Conservation (phyloP, 1,284 basidiomycete genomes). For the Rhodotorula sp. region DNA sequence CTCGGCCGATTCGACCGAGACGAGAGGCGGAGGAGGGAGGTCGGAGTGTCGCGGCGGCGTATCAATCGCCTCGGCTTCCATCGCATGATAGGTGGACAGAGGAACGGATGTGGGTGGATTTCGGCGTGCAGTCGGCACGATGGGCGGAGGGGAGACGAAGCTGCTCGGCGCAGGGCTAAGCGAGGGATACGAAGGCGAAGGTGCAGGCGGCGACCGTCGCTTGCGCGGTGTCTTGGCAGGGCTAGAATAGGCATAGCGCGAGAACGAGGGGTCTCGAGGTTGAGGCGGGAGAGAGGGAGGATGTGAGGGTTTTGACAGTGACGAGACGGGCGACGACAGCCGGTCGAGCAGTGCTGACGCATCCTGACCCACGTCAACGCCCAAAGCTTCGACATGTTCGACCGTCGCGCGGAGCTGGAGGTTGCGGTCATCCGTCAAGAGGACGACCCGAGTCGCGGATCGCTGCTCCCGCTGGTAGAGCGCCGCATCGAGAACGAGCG, state of each 20-base stretch:
- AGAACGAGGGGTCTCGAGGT: neutral
- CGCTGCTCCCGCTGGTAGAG: conserved; percentile 7
- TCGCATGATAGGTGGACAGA: neutral
- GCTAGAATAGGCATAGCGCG: neutral
- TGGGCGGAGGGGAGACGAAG: neutral
- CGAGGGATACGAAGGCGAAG: neutral
- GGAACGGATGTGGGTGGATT: neutral
- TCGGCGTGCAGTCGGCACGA: neutral
- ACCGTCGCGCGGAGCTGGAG: conserved; percentile 25
- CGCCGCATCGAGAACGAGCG: conserved; percentile 33
- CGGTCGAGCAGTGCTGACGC: conserved; percentile 3
- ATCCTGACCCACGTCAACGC: neutral
- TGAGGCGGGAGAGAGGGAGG: neutral
- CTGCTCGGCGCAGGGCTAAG: neutral
- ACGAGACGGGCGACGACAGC: neutral
- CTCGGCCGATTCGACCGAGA: neutral
- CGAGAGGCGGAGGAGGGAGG: conserved; percentile 1
- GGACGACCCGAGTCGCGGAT: conserved; percentile 2
- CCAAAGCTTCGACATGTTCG: conserved; percentile 14
- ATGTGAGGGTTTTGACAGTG: neutral
- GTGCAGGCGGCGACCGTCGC: neutral
- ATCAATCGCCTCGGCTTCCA: conserved; percentile 13
- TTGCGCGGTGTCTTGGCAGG: no score
- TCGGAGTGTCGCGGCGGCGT: neutral
- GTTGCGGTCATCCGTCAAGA: conserved; percentile 36